Evolutionary conservation across 163 green algal genomes (phyloP), one percentile per base, ranked within the genome.

Genomic region (Smithsoniella earleae): DNA sequence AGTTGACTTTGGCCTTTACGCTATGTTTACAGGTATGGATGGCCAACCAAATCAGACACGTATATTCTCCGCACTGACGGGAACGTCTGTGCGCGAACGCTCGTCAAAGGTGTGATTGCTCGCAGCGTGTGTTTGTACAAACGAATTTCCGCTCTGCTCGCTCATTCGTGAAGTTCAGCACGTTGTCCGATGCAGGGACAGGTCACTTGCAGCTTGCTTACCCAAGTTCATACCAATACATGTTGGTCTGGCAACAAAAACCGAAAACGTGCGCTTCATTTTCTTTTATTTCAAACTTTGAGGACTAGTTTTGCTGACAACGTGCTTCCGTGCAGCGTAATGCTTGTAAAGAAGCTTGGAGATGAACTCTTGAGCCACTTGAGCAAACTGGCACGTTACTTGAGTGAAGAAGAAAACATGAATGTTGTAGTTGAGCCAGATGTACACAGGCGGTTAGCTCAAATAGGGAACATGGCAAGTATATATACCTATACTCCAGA

Each of bases 281-380:
- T 38, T 34, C 66, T 16, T 44, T n/a, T 2, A 45, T 73, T 46
- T 73, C 34, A 8, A 13, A 30, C 46, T 73, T 18, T 62, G 20
- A 22, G 2, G 3, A 43, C 38, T 18, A 5, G 34, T 5, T 5
- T 37, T 34, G 22, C 40, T 20, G 31, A 45, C 1, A 5, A 25
- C 13, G 3, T 5, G 20, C 44, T 27, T 3, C 31, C 45, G 28
- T 79, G 74, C 85, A 94, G 88, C 38, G 91, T 92, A 1, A 89
- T 96, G 85, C 80, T 96, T 28, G 81, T 96, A 27, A 96, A 94
- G 79, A 96, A 96, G 77, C 78, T 95, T 36, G 91, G 90, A 0
- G 66, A 87, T 31, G 91, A 91, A 58, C 78, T 95, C 28, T 31
- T 85, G 16, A 8, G 81, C 2, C 78, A 92, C 2, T 90, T 82